Evolutionary conservation across 2,329 filamentous ascomycete species (phyloP).

Genomic region (Arthrocladium fulminans): DNA sequence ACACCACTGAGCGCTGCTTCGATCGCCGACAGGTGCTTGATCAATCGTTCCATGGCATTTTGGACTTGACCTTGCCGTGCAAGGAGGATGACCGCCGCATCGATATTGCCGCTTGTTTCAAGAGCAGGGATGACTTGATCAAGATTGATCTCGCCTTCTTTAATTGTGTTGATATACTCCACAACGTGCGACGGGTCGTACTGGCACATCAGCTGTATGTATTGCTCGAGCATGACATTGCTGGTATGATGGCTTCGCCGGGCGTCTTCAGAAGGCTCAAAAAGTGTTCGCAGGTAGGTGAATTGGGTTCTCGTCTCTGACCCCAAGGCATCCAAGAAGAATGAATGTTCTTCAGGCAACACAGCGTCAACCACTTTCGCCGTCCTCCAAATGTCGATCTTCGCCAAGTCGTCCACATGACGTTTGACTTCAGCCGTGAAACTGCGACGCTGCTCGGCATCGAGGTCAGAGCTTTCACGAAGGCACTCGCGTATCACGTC

Average conservation of each 20-base stretch:
- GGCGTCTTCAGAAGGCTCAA: constrained; percentile 46
- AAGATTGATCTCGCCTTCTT: constrained; percentile 67
- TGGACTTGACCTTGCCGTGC: constrained; percentile 76
- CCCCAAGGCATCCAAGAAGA: constrained; percentile 53
- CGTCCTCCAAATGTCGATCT: constrained; percentile 56
- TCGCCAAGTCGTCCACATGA: constrained; percentile 58
- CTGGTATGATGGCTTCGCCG: constrained; percentile 28
- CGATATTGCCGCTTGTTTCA: constrained; percentile 80
- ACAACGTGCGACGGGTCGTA: constrained; percentile 76
- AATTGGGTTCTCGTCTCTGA: constrained; percentile 60
- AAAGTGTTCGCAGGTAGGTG: constrained; percentile 63
- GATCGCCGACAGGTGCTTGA: constrained; percentile 70
- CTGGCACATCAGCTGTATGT: constrained; percentile 83
- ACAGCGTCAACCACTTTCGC: constrained; percentile 57
- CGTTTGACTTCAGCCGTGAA: constrained; percentile 58
- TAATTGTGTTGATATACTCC: constrained; percentile 68
- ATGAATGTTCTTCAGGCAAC: constrained; percentile 56
- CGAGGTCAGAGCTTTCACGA: constrained; percentile 53
- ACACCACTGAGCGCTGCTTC: constrained; percentile 70
- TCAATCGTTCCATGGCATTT: constrained; percentile 74
- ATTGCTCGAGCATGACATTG: constrained; percentile 64
- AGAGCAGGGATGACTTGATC: constrained; percentile 76
- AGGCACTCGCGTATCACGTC: constrained; percentile 69
- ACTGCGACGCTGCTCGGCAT: constrained; percentile 61
- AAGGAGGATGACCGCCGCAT: constrained; percentile 86